Percentiles rank a stretch among this genome's conserved stretches.
These are phyloP conservation scores for Diaporthe eres DNA, from an alignment of 2,329 filamentous ascomycete genomes.

Conservation along the genomic window DNA sequence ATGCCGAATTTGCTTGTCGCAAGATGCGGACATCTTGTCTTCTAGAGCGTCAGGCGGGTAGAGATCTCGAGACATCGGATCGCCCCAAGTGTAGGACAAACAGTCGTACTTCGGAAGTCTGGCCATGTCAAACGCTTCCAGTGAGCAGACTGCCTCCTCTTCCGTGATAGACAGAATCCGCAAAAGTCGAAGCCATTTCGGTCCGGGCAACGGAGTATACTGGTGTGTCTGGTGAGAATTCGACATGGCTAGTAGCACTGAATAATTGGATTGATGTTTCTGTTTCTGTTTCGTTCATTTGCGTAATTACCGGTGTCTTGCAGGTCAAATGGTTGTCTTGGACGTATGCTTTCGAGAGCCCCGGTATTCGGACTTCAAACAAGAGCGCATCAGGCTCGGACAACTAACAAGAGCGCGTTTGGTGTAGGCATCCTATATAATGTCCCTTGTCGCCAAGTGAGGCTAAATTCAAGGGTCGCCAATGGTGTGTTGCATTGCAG, in stretches of 20 bases:
- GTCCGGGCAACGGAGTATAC: not conserved
- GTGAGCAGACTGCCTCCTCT: not conserved
- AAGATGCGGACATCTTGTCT: not conserved
- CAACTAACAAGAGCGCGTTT: not conserved
- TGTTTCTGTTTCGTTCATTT: too few species aligned
- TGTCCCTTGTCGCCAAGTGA: constrained; percentile 2
- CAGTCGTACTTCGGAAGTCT: not conserved
- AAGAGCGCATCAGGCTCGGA: not conserved
- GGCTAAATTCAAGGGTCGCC: not conserved
- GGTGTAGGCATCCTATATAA: not conserved
- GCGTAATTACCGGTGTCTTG: not conserved
- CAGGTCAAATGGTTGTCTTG: too few species aligned
- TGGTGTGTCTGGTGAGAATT: not conserved
- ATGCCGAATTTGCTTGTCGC: constrained; percentile 9
- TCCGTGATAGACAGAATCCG: not conserved
- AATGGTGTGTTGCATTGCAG: constrained; percentile 6
- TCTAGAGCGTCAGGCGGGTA: not conserved
- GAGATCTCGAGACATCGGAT: constrained; percentile 15
- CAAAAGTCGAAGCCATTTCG: constrained; percentile 3
- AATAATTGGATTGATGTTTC: not conserved
- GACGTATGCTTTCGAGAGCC: not conserved
- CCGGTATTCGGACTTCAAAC: not conserved
- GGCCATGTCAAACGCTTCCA: constrained; percentile 4
- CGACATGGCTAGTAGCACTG: not conserved
- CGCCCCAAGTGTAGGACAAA: constrained; percentile 9